phyloP scores from a whole-genome alignment of 805 yeast species.

The Kuraishia capsulata region DNA sequence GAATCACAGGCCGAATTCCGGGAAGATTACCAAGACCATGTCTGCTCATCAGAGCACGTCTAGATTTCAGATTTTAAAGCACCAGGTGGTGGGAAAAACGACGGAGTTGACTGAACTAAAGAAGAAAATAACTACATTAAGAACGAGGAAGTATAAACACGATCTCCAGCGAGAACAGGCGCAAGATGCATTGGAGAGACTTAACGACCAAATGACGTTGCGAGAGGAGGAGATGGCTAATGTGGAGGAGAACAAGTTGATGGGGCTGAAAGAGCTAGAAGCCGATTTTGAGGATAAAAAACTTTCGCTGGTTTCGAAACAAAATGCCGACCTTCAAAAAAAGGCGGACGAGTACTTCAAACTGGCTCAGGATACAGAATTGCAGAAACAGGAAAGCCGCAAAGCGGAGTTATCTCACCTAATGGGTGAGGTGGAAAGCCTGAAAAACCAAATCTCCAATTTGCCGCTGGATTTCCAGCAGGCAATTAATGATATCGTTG shows the following conservation, averaged over 20 bases:
- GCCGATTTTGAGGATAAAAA: slow-evolving; percentile 10
- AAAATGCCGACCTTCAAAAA: slow-evolving; percentile 26
- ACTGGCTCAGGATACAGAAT: background rate
- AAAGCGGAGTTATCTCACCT: no score
- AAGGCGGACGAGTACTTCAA: slow-evolving; percentile 14
- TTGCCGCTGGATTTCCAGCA: background rate
- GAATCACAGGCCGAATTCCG: no score
- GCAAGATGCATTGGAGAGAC: background rate
- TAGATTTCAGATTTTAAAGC: background rate
- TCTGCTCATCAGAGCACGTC: background rate
- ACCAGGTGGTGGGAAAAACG: slow-evolving; percentile 3
- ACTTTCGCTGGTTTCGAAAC: slow-evolving; percentile 16
- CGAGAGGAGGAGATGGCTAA: background rate
- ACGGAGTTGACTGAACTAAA: slow-evolving; percentile 16
- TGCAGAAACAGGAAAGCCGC: background rate
- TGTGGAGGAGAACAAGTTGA: slow-evolving; percentile 20
- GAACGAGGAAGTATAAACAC: slow-evolving; percentile 16
- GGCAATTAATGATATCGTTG: background rate
- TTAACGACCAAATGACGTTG: background rate
- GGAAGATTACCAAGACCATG: background rate
- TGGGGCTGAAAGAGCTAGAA: slow-evolving; percentile 19
- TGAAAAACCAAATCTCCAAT: background rate
- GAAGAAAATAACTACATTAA: slow-evolving; percentile 15
- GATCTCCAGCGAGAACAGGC: slow-evolving; percentile 9
- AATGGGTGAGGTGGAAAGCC: background rate